A percentile compares a stretch with the other conserved stretches of the same genome.
Conservation (phyloP, 2,329 filamentous ascomycete genomes). For the Claviceps lovelessii region DNA sequence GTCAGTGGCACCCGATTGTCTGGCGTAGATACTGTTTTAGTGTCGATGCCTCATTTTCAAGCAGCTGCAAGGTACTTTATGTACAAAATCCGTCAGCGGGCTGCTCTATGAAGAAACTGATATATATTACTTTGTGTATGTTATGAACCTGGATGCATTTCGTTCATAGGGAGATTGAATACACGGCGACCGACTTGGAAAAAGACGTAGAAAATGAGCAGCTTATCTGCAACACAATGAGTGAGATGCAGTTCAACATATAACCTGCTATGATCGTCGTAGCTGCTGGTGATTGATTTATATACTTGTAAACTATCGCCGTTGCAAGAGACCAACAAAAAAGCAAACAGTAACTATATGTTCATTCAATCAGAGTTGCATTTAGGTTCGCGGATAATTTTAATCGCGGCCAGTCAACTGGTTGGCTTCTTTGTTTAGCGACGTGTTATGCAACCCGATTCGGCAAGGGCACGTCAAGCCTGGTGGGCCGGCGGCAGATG, state of each 20-base stretch:
- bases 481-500: background rate
- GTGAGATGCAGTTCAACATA: too few species aligned
- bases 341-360: too few species aligned
- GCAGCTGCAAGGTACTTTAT: slow-evolving; percentile 22
- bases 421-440: background rate
- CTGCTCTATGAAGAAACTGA: slow-evolving; percentile 14
- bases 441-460: background rate
- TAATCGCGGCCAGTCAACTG: background rate
- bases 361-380: too few species aligned
- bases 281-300: too few species aligned
- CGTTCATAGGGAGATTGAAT: too few species aligned
- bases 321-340: too few species aligned
- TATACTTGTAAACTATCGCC: too few species aligned
- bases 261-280: too few species aligned
- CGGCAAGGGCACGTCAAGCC: background rate
- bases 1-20: slow-evolving; percentile 13
- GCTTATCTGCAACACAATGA: too few species aligned
- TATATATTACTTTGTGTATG: slow-evolving; percentile 11
- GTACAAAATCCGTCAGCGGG: slow-evolving; percentile 16
- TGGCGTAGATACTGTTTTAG: slow-evolving; percentile 16
- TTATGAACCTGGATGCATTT: too few species aligned
- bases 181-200: too few species aligned
- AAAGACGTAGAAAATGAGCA: too few species aligned
- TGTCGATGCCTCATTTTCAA: slow-evolving; percentile 13
- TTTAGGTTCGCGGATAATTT: background rate